These are phyloP conservation scores for Penicillium lividum DNA, from an alignment of 495 filamentous ascomycete species.

Conservation along the genomic window DNA sequence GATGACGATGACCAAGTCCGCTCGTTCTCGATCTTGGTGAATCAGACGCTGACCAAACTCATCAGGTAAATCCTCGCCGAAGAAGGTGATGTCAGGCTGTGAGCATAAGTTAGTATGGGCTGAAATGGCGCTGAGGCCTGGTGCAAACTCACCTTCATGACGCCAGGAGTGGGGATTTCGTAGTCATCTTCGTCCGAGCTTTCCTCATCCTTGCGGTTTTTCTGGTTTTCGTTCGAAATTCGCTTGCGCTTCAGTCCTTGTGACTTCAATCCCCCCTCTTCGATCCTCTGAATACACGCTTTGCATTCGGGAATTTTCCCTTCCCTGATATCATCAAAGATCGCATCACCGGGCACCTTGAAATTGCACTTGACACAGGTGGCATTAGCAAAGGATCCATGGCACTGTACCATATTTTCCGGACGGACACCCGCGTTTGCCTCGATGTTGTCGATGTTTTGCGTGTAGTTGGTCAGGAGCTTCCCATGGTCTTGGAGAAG, in stretches of 20 bases:
- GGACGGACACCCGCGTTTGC: constrained; percentile 77
- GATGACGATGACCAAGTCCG: constrained; percentile 94
- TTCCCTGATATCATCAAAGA: constrained; percentile 76
- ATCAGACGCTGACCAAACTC: constrained; percentile 80
- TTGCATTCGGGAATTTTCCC: constrained; percentile 64
- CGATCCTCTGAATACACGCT: constrained; percentile 41
- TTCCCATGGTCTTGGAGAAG: constrained; percentile 89
- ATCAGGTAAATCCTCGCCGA: constrained; percentile 71
- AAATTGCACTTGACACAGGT: constrained; percentile 81
- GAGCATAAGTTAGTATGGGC: constrained; percentile 4
- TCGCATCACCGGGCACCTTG: constrained; percentile 70
- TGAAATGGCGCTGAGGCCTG: neutral
- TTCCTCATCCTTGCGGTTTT: constrained; percentile 56
- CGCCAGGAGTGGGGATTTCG: constrained; percentile 70
- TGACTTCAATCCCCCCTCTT: constrained; percentile 40
- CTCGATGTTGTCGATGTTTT: constrained; percentile 99
- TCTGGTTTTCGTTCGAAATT: constrained; percentile 58
- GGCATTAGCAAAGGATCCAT: constrained; percentile 92
- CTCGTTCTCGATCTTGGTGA: constrained; percentile 72
- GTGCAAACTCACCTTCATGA: constrained; percentile 73
- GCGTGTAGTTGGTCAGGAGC: constrained; percentile 93
- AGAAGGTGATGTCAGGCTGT: constrained; percentile 94
- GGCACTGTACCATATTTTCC: constrained; percentile 92
- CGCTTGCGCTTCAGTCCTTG: constrained; percentile 75
- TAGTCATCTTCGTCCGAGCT: constrained; percentile 73